Evolutionary conservation across 371 early-diverging fungal genomes (phyloP).

Genomic region (Mucor piriformis): DNA sequence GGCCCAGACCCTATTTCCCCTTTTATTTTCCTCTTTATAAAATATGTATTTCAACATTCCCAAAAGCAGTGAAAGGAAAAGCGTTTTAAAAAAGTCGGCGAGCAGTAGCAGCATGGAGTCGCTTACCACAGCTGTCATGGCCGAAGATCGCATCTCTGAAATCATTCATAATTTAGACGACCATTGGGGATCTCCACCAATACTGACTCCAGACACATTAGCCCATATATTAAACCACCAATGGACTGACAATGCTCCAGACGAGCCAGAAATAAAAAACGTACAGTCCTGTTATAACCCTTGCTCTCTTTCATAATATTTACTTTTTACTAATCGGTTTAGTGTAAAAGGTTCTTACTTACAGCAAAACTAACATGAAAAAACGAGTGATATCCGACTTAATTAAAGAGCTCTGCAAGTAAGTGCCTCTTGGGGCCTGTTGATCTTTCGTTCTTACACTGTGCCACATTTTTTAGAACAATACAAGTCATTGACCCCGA

Average conservation of each 20-base stretch:
- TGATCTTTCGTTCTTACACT: background rate
- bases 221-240: slow-evolving; percentile 30
- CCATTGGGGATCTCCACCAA: slow-evolving; percentile 37
- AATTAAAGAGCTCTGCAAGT: slow-evolving; percentile 29
- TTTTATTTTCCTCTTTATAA: slow-evolving; percentile 4
- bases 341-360: background rate
- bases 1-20: slow-evolving; percentile 1
- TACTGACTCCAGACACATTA: slow-evolving; percentile 34
- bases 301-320: background rate
- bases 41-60: slow-evolving; percentile 31
- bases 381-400: slow-evolving; percentile 9
- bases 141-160: slow-evolving; percentile 31
- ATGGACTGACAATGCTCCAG: slow-evolving; percentile 13
- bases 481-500: slow-evolving; percentile 17
- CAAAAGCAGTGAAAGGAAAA: slow-evolving; percentile 17
- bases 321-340: background rate
- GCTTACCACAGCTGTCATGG: slow-evolving; percentile 1
- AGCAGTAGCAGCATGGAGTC: slow-evolving; percentile 9
- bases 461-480: too few relatives aligned
- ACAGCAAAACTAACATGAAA: background rate
- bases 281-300: background rate
- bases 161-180: slow-evolving; percentile 34
- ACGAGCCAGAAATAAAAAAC: slow-evolving; percentile 16
- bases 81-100: background rate
- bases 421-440: background rate